Evolutionary conservation across 2,329 filamentous ascomycete genomes (phyloP).

Genomic region (Myrmaecium sp.): DNA sequence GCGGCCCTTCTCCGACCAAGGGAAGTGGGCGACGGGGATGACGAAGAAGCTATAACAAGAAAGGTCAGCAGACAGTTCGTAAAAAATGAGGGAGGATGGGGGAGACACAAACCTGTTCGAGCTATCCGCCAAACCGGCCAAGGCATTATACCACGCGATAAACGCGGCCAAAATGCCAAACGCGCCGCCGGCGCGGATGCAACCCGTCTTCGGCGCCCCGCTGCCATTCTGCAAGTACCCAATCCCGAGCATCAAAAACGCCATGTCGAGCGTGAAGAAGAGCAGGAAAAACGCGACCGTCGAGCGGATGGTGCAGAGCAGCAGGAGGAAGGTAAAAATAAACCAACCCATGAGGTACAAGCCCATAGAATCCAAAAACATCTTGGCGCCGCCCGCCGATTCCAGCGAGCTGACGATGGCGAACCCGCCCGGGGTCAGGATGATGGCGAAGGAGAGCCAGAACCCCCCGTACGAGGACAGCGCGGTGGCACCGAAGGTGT

Average conservation of each 20-base stretch:
- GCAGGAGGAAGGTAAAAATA: constrained; percentile 39
- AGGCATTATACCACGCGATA: constrained; percentile 36
- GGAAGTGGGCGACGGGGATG: constrained; percentile 84
- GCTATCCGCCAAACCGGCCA: constrained; percentile 37
- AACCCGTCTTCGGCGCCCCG: constrained; percentile 21
- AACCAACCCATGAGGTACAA: constrained; percentile 45
- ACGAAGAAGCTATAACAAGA: constrained; percentile 59
- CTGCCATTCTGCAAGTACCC: constrained; percentile 31
- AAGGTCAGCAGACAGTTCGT: constrained; percentile 5
- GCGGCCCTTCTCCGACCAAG: constrained; percentile 50
- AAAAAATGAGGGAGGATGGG: background rate
- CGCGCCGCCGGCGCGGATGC: constrained; percentile 35
- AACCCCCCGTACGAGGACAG: constrained; percentile 40
- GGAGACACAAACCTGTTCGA: constrained; percentile 26
- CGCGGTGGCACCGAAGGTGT: constrained; percentile 39
- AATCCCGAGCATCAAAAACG: constrained; percentile 40
- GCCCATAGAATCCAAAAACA: constrained; percentile 36
- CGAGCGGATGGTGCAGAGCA: constrained; percentile 39
- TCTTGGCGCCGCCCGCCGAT: constrained; percentile 30
- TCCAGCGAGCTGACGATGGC: constrained; percentile 26
- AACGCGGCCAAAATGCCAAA: constrained; percentile 38
- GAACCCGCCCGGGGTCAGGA: constrained; percentile 30
- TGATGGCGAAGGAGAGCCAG: constrained; percentile 39
- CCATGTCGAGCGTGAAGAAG: constrained; percentile 40
- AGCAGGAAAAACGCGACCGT: constrained; percentile 41